phyloP scores from a whole-genome alignment of 148 eudicot genomes.

The Gaultheria prostrata region DNA sequence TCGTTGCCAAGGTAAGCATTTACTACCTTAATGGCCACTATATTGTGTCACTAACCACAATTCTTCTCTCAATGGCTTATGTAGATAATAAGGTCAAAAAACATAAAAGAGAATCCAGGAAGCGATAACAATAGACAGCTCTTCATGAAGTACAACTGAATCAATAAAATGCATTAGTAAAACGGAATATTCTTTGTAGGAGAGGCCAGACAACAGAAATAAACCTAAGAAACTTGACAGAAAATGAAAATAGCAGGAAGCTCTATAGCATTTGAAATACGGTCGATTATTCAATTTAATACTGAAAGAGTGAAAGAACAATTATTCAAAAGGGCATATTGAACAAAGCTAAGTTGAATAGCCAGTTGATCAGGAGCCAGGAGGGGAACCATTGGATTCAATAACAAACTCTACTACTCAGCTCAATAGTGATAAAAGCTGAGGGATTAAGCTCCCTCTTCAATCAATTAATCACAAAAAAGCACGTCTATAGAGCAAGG shows the following conservation, averaged over 20 bases:
- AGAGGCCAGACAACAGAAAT: no score
- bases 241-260: not conserved
- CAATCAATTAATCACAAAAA: not conserved
- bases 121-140: not conserved
- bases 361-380: not conserved
- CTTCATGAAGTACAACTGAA: not conserved
- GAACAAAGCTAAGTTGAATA: not conserved
- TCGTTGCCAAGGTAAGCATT: not conserved
- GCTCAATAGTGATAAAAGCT: not conserved
- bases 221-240: not conserved
- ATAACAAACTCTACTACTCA: not conserved
- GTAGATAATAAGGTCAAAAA: not conserved
- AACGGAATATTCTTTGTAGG: not conserved
- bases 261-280: not conserved
- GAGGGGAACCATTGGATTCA: not conserved
- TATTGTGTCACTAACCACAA: not conserved
- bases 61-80: not conserved
- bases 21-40: not conserved
- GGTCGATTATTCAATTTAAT: not conserved
- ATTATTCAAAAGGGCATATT: not conserved
- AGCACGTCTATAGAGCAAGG: not conserved
- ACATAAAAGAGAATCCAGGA: not conserved
- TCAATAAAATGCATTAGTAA: not conserved
- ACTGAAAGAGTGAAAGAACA: not conserved
- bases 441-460: not conserved